These are phyloP conservation scores for Ocimum tenuiflorum DNA, from an alignment of 257 asterid genomes.

Conservation along the genomic window DNA sequence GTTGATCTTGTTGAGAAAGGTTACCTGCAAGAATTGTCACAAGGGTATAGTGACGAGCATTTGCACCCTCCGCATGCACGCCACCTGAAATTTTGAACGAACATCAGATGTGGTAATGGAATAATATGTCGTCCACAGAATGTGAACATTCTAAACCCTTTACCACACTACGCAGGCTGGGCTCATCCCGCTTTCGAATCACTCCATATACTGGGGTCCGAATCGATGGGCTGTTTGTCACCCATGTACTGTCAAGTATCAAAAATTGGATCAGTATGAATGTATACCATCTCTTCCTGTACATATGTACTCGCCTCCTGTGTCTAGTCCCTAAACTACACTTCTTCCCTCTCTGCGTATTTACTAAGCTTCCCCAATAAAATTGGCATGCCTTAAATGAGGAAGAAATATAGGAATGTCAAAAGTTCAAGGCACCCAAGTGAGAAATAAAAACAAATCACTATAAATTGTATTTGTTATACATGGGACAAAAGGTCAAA, in stretches of 20 bases:
- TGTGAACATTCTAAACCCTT: background rate
- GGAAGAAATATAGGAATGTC: background rate
- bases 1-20: background rate
- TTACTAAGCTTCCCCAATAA: background rate
- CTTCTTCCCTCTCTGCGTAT: background rate
- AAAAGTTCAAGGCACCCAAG: background rate
- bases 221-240: too few relatives aligned
- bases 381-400: background rate
- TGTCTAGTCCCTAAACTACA: too few relatives aligned
- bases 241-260: background rate
- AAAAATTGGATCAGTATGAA: background rate
- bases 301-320: too few relatives aligned
- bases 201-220: background rate
- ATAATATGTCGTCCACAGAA: too few relatives aligned
- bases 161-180: background rate
- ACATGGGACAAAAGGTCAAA: constrained; percentile 14
- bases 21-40: background rate
- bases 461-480: background rate
- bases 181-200: background rate
- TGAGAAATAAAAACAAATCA: background rate
- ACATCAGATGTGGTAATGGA: too few relatives aligned
- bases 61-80: background rate
- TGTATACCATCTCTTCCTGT: too few relatives aligned
- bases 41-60: background rate
- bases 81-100: background rate